Conservation (phyloP, 805 yeast species). For the Isabelozyma pseudorhagii region DNA sequence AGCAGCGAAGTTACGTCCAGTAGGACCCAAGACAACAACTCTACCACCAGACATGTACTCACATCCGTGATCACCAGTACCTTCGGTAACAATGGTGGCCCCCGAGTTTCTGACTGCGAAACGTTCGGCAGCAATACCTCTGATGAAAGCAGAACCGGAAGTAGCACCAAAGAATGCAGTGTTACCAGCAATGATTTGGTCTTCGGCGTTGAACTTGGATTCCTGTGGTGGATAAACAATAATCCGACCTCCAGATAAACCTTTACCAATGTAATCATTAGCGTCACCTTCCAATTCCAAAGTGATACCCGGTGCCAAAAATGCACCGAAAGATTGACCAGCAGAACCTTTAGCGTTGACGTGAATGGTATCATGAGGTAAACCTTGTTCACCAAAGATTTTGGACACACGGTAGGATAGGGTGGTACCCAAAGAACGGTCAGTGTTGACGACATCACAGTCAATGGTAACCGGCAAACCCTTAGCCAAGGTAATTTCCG, state of each 20-base stretch:
- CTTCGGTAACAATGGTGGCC: conserved; percentile 94
- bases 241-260: conserved; percentile 91
- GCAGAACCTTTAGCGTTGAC: conserved; percentile 91
- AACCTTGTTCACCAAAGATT: conserved; percentile 86
- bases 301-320: conserved; percentile 93
- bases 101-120: conserved; percentile 98
- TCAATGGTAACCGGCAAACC: conserved; percentile 96
- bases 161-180: conserved; percentile 98
- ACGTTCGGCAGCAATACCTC: conserved; percentile 98
- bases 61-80: conserved; percentile 98
- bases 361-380: conserved; percentile 95
- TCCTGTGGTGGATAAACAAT: conserved; percentile 88
- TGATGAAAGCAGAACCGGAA: conserved; percentile 86
- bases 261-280: conserved; percentile 97
- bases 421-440: conserved; percentile 94
- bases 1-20: conserved; percentile 93
- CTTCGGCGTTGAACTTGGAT: conserved; percentile 87
- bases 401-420: conserved; percentile 91
- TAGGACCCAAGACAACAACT: conserved; percentile 85
- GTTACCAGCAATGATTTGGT: conserved; percentile 94
- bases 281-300: conserved; percentile 96
- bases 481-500: conserved; percentile 90
- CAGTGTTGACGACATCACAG: conserved; percentile 91
- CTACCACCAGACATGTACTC: conserved; percentile 99
- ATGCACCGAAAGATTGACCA: conserved; percentile 98